Conservation (phyloP, 306 rosid genomes). For the Alnus glutinosa region DNA sequence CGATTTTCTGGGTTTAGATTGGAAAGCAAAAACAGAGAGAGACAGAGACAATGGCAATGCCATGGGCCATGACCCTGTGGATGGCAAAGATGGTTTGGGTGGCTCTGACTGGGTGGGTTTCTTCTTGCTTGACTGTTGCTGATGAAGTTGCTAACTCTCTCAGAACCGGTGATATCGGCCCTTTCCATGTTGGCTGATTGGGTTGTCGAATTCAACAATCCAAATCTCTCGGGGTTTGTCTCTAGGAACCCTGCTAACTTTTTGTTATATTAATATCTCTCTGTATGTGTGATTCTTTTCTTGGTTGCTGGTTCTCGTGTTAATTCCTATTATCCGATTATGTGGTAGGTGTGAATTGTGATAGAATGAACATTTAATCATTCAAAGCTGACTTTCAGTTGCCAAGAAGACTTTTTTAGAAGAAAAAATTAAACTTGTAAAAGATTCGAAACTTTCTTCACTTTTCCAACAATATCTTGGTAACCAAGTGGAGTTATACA, state of each 20-base stretch:
- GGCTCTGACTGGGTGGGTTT: conserved; percentile 71
- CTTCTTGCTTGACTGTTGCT: conserved; percentile 80
- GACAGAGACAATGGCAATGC: conserved; percentile 59
- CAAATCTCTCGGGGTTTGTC: conserved; percentile 33
- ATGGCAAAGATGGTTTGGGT: conserved; percentile 78
- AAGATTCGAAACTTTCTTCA: neutral
- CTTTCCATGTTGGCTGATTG: conserved; percentile 73
- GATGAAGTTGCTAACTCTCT: conserved; percentile 83
- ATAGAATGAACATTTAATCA: neutral
- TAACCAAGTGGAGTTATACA: neutral
- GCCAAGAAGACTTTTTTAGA: neutral
- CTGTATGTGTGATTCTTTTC: neutral
- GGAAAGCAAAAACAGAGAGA: conserved; percentile 8
- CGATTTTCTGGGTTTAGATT: conserved; percentile 14
- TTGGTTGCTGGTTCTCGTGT: neutral
- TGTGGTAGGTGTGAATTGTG: neutral
- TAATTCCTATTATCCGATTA: neutral
- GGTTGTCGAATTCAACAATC: conserved; percentile 22
- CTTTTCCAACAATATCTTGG: neutral
- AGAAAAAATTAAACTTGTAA: neutral
- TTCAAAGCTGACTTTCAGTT: neutral
- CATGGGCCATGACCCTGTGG: conserved; percentile 57
- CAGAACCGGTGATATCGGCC: conserved; percentile 86
- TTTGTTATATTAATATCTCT: neutral
- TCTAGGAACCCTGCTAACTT: neutral